Percentiles rank a stretch among this genome's conserved stretches.
Conservation (phyloP, 306 rosid species). For the Lagenaria siceraria region DNA sequence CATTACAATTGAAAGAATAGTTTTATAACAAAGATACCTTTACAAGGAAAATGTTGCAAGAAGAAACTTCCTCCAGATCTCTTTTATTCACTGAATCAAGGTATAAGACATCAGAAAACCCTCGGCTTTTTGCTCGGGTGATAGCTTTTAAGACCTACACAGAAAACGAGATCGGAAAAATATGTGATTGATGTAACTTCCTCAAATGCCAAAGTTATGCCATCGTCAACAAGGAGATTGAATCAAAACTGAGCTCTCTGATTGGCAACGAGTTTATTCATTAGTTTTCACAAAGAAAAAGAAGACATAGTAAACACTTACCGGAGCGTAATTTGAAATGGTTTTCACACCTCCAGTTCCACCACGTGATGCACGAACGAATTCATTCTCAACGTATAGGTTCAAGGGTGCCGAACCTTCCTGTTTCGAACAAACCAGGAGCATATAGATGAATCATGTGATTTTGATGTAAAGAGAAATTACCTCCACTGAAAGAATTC, state of each 20-base stretch:
- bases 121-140: conserved; percentile 48
- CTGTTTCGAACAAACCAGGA: conserved; percentile 17
- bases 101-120: conserved; percentile 80
- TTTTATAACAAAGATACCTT: conserved; percentile 34
- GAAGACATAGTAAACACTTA: conserved; percentile 11
- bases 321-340: conserved; percentile 81
- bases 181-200: not conserved
- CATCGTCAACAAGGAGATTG: not conserved
- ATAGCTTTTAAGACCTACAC: conserved; percentile 66
- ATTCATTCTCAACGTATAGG: conserved; percentile 63
- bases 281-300: not conserved
- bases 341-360: conserved; percentile 79
- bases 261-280: not conserved
- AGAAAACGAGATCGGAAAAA: not conserved
- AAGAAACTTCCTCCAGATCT: conserved; percentile 79
- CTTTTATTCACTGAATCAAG: conserved; percentile 52
- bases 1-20: not conserved
- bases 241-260: not conserved
- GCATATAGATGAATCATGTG: not conserved
- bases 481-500: not conserved
- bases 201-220: not conserved
- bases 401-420: conserved; percentile 79
- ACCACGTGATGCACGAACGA: conserved; percentile 63
- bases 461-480: not conserved
- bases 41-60: conserved; percentile 68